Conservation (phyloP, 495 filamentous ascomycete species). For the Hypoxylon lienhwacheense region DNA sequence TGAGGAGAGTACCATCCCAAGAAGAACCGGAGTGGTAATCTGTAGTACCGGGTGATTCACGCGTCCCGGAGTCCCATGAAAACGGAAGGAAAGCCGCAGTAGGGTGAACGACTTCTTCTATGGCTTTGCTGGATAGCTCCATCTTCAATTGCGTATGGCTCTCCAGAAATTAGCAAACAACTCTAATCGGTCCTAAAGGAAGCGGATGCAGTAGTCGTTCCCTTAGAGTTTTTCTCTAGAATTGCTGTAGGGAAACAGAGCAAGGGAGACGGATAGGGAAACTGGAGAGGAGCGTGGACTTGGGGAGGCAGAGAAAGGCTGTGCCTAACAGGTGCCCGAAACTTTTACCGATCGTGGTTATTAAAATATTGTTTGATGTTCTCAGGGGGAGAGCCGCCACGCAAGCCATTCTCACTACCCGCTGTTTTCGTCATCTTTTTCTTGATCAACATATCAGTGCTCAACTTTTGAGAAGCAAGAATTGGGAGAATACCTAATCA, state of each 20-base stretch:
- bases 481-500: too few species aligned
- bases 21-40: constrained; percentile 5
- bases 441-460: too few species aligned
- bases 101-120: constrained; percentile 53
- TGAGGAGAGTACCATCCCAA: constrained; percentile 48
- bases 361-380: constrained; percentile 9
- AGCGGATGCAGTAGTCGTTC: background rate
- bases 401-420: too few species aligned
- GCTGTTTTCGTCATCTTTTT: too few species aligned
- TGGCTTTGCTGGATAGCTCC: constrained; percentile 47
- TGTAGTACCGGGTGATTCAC: background rate
- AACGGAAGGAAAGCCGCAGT: constrained; percentile 48
- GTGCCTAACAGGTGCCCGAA: constrained; percentile 22
- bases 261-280: background rate
- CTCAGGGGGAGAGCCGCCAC: constrained; percentile 3
- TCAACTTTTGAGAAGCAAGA: too few species aligned
- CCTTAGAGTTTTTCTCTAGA: background rate
- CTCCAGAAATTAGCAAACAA: constrained; percentile 1
- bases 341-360: background rate
- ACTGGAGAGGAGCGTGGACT: constrained; percentile 13
- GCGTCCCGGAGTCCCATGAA: constrained; percentile 8
- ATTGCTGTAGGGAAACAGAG: background rate
- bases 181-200: constrained; percentile 1
- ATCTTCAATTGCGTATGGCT: constrained; percentile 32
- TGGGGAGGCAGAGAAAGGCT: constrained; percentile 11